Evolutionary conservation across 106 monocot genomes (phyloP), one percentile per base, ranked within the genome.

Genomic region (Xerophyta viscosa): DNA sequence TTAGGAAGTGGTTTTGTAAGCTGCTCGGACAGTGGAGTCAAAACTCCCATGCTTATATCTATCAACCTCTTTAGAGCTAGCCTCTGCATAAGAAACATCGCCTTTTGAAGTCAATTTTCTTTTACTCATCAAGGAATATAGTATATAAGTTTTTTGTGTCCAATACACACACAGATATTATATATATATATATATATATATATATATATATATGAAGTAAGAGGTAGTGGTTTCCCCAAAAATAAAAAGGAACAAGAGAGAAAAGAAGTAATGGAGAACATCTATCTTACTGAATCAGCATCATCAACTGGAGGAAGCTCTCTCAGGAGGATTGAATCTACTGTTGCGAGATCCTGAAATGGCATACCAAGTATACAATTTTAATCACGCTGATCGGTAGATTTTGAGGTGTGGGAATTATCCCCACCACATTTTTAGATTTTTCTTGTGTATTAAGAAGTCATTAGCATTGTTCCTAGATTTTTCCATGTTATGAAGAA

Each of bases 41-140:
- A 51, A 55, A 99, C 67, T 31, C 98, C 98, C 98, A 99, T 90
- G 50, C 90, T 99, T 52, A 99, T 66, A 48, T 99, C 98, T 24
- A 99, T 72, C 66, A 99, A 66, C 67, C 98, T 86, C 75, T 90
- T 99, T 14, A 99, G 77, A 67, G 86, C 80, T 43, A 99, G 63
- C 63, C 98, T 90, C 98, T 99, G 86, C 37, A 17, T 13, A 70
- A 6, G 67, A 53, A 31, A 60, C 1, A n/a, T n/a, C n/a, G n/a
- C n/a, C n/a, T n/a, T n/a, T n/a, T n/a, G n/a, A n/a, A n/a, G n/a
- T n/a, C n/a, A n/a, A n/a, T n/a, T n/a, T n/a, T n/a, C n/a, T n/a
- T n/a, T n/a, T n/a, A n/a, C n/a, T n/a, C n/a, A n/a, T n/a, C n/a
- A n/a, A n/a, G n/a, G n/a, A n/a, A n/a, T n/a, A n/a, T n/a, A n/a